Percentiles rank a stretch among this genome's conserved stretches.
Conservation (phyloP, 2,329 filamentous ascomycete genomes). For the Leptoxyphium fumago region DNA sequence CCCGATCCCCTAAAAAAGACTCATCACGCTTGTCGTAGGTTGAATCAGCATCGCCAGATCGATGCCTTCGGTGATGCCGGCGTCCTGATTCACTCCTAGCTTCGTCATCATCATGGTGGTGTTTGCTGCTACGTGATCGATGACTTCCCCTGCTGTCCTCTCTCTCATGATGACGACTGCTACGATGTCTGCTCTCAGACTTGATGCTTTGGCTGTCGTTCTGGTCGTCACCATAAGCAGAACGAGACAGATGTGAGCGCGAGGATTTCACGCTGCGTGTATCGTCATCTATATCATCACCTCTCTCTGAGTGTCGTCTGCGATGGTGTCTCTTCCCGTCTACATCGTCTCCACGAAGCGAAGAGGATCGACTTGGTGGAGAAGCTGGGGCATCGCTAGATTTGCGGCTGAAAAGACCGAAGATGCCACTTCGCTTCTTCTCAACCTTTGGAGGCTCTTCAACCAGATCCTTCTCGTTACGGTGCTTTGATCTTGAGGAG, state of each 20-base stretch:
- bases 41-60: background rate
- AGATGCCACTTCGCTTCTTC: slow-evolving; percentile 31
- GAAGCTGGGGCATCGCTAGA: slow-evolving; percentile 22
- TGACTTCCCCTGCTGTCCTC: background rate
- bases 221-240: slow-evolving; percentile 8
- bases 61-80: slow-evolving; percentile 10
- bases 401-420: slow-evolving; percentile 32
- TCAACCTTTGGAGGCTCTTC: slow-evolving; percentile 20
- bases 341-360: slow-evolving; percentile 21
- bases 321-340: slow-evolving; percentile 30
- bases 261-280: slow-evolving; percentile 13
- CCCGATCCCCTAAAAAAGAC: slow-evolving; percentile 52
- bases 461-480: slow-evolving; percentile 24
- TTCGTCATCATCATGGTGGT: slow-evolving; percentile 6
- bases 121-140: background rate
- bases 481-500: slow-evolving; percentile 22
- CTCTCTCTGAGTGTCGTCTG: slow-evolving; percentile 24
- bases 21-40: slow-evolving; percentile 10
- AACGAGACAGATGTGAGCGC: slow-evolving; percentile 9
- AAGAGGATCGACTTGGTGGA: background rate
- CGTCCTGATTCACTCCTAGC: slow-evolving; percentile 4
- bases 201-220: slow-evolving; percentile 6
- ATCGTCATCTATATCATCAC: slow-evolving; percentile 9
- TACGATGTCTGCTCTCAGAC: slow-evolving; percentile 8
- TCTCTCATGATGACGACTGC: slow-evolving; percentile 2